Evolutionary conservation across 1,284 basidiomycete genomes (phyloP), one percentile per base, ranked within the genome.

Genomic region (Austroboletus sp.): DNA sequence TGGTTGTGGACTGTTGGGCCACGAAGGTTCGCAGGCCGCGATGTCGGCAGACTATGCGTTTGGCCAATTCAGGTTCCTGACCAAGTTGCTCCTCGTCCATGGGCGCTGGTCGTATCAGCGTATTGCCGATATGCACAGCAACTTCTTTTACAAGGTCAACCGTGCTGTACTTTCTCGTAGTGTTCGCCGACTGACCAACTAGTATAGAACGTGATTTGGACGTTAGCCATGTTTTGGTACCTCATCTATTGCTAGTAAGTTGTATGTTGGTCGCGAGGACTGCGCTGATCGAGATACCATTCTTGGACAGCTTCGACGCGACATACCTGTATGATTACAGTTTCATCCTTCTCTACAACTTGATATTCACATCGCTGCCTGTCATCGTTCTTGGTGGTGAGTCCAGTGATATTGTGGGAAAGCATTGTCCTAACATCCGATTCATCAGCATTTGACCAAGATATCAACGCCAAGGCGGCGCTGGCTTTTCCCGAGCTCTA

Each of bases 31-130:
- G 17, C 95, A 98, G 67, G 95, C 95, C 19, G 93, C 94, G 36
- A 98, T 98, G 93, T 96, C 92, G 17, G 93, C 95, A 12, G 95
- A 98, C 67, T 98, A 97, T 57, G 94, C 94, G 1, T 94, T 98
- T 69, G 94, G 92, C 2, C 95, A 98, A 63, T 98, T 98, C 74
- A 75, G 94, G 44, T 98, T 86, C 73, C 67, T 98, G 49, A 95
- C 92, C 1, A 90, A 93, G 63, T 70, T 98, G 33, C 73, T 98
- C 13, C 76, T 98, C 48, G 95, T 97, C 3, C 94, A 98, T 60
- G 94, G 94, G 5, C 82, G 92, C 33, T 95, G 94, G 93, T 94
- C 89, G 29, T 97, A 98, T 68, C 85, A 93, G 57, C 87, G 94
- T 36, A 78, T 98, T 34, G 92, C 94, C n/a, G 91, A 96, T 60